A percentile compares a stretch with the other conserved stretches of the same genome.
Evolutionary conservation across 1,284 basidiomycete species (phyloP).

Genomic region (Papiliotrema flavescens): DNA sequence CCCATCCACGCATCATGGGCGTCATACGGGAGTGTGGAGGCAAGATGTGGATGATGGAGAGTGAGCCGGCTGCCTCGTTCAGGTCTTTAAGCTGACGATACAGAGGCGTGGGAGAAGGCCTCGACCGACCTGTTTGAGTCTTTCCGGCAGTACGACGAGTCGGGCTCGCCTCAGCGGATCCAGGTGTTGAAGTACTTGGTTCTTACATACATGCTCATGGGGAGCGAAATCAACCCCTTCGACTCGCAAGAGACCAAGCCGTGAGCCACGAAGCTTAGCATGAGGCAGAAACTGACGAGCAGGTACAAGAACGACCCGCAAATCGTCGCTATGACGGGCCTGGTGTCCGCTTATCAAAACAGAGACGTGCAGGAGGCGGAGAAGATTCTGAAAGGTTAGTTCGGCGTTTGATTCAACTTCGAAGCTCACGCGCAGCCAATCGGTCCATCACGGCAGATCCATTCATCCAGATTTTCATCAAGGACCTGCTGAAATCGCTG

Average conservation of each 20-base stretch:
- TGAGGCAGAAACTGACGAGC: conserved; percentile 12
- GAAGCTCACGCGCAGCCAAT: conserved; percentile 62
- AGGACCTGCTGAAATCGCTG: conserved; percentile 86
- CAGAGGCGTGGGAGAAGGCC: conserved; percentile 92
- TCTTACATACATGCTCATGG: conserved; percentile 96
- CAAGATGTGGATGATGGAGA: conserved; percentile 99
- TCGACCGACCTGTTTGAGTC: conserved; percentile 99
- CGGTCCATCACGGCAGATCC: conserved; percentile 88
- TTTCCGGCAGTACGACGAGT: conserved; percentile 98
- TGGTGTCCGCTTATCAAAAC: conserved; percentile 93
- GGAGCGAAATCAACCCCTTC: conserved; percentile 97
- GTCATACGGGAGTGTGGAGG: conserved; percentile 99
- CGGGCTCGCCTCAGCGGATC: conserved; percentile 91
- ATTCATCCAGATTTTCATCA: conserved; percentile 91
- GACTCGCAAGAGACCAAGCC: conserved; percentile 99
- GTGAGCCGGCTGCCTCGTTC: conserved; percentile 54
- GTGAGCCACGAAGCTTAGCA: conserved; percentile 41
- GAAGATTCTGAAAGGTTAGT: conserved; percentile 78
- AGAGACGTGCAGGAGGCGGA: conserved; percentile 95
- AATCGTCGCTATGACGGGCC: conserved; percentile 95
- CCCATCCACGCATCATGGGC: conserved; percentile 97
- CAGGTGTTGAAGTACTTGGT: conserved; percentile 99
- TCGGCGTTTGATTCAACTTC: background rate
- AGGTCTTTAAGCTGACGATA: conserved; percentile 6
- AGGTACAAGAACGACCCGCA: conserved; percentile 95